Evolutionary conservation across 306 rosid species (phyloP).

Genomic region (Malus fusca): DNA sequence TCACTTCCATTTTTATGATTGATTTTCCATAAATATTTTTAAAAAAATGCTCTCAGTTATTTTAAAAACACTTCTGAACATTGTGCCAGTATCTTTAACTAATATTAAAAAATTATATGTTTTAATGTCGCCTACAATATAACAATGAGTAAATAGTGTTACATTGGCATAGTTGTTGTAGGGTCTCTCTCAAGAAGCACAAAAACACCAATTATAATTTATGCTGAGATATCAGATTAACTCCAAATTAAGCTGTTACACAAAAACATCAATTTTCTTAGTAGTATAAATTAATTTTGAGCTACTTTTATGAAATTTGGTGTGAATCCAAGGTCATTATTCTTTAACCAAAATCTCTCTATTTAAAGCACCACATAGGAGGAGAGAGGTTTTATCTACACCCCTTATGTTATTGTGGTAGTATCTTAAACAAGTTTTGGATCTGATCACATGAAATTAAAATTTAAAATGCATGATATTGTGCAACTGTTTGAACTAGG

Average conservation of each 20-base stretch:
- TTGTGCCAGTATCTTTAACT: background rate
- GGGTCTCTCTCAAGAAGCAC: background rate
- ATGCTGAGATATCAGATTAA: too few species aligned
- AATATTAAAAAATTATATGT: background rate
- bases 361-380: background rate
- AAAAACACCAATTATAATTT: too few species aligned
- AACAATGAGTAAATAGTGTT: background rate
- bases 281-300: background rate
- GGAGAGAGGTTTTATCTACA: background rate
- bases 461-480: too few species aligned
- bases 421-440: too few species aligned
- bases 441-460: too few species aligned
- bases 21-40: too few species aligned
- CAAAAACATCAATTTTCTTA: background rate
- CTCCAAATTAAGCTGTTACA: too few species aligned
- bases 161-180: background rate
- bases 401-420: too few species aligned
- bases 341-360: background rate
- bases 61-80: background rate
- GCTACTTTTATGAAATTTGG: background rate
- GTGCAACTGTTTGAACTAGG: background rate
- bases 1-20: too few species aligned
- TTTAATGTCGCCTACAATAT: too few species aligned
- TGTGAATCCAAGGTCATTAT: background rate
- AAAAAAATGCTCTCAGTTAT: fast-evolving